Conservation (phyloP, 2,329 filamentous ascomycete genomes). For the Aspergillus sp. region DNA sequence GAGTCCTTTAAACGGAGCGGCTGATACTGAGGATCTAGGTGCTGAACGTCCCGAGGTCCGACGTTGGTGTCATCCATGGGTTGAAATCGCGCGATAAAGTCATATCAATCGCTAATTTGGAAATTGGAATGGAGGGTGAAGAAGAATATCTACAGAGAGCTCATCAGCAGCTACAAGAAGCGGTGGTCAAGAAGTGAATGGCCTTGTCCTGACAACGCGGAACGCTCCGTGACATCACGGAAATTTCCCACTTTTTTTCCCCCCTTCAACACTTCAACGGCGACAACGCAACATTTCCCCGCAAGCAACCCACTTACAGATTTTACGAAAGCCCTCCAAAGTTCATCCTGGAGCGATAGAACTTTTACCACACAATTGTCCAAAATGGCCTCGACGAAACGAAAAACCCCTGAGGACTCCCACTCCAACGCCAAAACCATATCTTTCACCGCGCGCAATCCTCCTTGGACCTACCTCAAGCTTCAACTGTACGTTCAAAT, state of each 20-base stretch:
- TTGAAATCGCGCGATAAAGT: constrained; percentile 66
- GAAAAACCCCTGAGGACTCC: constrained; percentile 24
- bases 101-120: constrained; percentile 37
- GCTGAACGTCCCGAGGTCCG: constrained; percentile 62
- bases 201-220: background rate
- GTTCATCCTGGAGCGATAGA: background rate
- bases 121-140: constrained; percentile 32
- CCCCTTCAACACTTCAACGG: background rate
- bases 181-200: constrained; percentile 11
- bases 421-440: constrained; percentile 15
- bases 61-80: constrained; percentile 62
- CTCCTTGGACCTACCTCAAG: constrained; percentile 46
- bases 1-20: background rate
- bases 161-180: constrained; percentile 20
- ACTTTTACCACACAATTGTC: background rate
- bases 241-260: constrained; percentile 16
- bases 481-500: constrained; percentile 38
- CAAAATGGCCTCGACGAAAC: constrained; percentile 19
- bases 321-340: background rate
- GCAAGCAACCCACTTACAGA: background rate
- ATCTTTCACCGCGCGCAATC: constrained; percentile 42
- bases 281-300: background rate
- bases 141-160: constrained; percentile 26
- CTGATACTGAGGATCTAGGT: constrained; percentile 39
- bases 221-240: constrained; percentile 22